Conservation (phyloP, 2,329 filamentous ascomycete species). For the Ascochyta fabae region DNA sequence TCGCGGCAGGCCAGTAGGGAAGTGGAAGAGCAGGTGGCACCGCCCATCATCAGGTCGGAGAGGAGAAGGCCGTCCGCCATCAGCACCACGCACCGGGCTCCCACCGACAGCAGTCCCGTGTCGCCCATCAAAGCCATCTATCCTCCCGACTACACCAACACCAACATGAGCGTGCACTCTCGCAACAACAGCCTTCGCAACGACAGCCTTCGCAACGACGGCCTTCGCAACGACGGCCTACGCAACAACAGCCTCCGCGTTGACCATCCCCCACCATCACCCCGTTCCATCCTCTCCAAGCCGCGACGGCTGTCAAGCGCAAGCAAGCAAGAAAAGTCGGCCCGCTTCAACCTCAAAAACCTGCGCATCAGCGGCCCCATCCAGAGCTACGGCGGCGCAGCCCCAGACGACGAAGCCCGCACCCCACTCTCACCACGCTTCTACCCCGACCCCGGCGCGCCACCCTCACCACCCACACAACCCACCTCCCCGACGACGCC, state of each 20-base stretch:
- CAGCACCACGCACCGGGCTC: slow-evolving; percentile 31
- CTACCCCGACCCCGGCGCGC: slow-evolving; percentile 60
- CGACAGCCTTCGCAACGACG: no score
- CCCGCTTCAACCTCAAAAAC: slow-evolving; percentile 58
- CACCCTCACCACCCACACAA: slow-evolving; percentile 59
- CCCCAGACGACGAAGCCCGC: slow-evolving; percentile 55
- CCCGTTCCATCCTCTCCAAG: slow-evolving; percentile 48
- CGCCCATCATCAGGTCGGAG: slow-evolving; percentile 11
- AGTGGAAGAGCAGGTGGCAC: slow-evolving; percentile 25
- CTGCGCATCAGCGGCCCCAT: slow-evolving; percentile 65
- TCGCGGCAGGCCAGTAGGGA: slow-evolving; percentile 36
- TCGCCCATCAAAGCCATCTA: slow-evolving; percentile 58
- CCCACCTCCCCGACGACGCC: slow-evolving; percentile 43
- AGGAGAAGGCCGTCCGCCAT: slow-evolving; percentile 38
- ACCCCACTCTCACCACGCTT: slow-evolving; percentile 63
- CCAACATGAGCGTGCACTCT: slow-evolving; percentile 30
- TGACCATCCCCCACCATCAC: slow-evolving; percentile 33
- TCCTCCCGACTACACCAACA: slow-evolving; percentile 48
- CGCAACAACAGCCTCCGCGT: slow-evolving; percentile 17
- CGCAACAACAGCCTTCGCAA: slow-evolving; percentile 17
- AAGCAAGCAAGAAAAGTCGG: slow-evolving; percentile 48
- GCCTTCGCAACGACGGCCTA: no score
- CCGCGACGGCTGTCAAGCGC: slow-evolving; percentile 45
- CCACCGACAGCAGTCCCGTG: slow-evolving; percentile 41
- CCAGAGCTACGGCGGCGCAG: slow-evolving; percentile 51